Percentiles rank a stretch among this genome's conserved stretches.
Conservation (phyloP, 1,139 yeast genomes). For the Martiniozyma asiatica region DNA sequence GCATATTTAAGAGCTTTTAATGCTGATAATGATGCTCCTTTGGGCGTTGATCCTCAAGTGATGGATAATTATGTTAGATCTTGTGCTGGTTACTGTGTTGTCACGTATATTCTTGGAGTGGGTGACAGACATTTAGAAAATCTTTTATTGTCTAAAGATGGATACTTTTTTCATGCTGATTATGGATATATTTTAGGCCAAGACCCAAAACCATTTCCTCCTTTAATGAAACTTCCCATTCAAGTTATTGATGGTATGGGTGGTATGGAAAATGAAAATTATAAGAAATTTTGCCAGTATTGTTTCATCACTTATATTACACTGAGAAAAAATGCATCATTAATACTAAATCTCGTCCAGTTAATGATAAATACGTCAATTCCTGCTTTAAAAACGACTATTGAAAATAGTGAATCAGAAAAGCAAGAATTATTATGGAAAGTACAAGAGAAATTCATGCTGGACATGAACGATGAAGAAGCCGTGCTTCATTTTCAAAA, state of each 20-base stretch:
- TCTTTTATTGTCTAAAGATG: slow-evolving; percentile 41
- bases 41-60: slow-evolving; percentile 62
- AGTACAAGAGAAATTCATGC: slow-evolving; percentile 86
- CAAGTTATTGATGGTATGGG: slow-evolving; percentile 98
- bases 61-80: slow-evolving; percentile 94
- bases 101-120: slow-evolving; percentile 86
- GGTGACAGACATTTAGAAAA: slow-evolving; percentile 97
- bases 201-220: slow-evolving; percentile 98
- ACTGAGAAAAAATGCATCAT: slow-evolving; percentile 74
- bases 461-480: slow-evolving; percentile 90
- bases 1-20: slow-evolving; percentile 59
- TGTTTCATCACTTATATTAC: slow-evolving; percentile 93
- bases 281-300: slow-evolving; percentile 75
- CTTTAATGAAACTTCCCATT: slow-evolving; percentile 92
- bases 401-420: slow-evolving; percentile 21
- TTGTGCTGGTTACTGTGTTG: slow-evolving; percentile 96
- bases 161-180: slow-evolving; percentile 89
- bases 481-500: slow-evolving; percentile 91
- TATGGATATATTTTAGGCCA: slow-evolving; percentile 93
- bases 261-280: slow-evolving; percentile 76
- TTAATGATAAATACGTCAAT: slow-evolving; percentile 90
- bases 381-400: slow-evolving; percentile 31
- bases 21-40: slow-evolving; percentile 44
- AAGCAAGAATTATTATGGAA: slow-evolving; percentile 37
- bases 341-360: slow-evolving; percentile 82